phyloP scores from a whole-genome alignment of 2,329 filamentous ascomycete species.

The Magnaporthiopsis rhizophila region DNA sequence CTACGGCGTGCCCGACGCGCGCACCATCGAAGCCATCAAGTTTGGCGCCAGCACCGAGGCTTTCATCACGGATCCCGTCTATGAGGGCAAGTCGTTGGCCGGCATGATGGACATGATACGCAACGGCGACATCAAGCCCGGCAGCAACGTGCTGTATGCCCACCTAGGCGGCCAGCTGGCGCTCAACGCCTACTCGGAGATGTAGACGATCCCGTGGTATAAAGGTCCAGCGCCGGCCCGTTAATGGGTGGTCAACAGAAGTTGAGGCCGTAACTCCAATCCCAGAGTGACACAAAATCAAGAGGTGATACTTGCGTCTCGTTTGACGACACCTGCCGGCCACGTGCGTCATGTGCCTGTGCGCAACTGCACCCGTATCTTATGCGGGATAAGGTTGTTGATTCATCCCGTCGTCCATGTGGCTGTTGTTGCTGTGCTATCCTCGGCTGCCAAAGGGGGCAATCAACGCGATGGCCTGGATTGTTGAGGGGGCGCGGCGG shows the following conservation, averaged over 20 bases:
- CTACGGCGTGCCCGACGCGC: constrained; percentile 59
- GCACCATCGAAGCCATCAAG: constrained; percentile 60
- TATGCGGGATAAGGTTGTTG: not conserved
- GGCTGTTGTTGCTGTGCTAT: not conserved
- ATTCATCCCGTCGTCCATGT: not conserved
- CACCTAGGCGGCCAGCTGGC: constrained; percentile 65
- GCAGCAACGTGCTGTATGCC: constrained; percentile 62
- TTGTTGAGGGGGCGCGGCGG: no score
- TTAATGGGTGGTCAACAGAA: not conserved
- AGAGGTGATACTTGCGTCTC: not conserved
- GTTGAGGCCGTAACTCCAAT: not conserved
- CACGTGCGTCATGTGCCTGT: not conserved
- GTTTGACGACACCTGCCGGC: not conserved
- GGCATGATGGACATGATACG: constrained; percentile 63
- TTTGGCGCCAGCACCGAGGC: constrained; percentile 61
- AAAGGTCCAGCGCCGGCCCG: no score
- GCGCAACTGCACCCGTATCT: not conserved
- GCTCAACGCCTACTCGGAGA: constrained; percentile 55
- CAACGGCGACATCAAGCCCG: constrained; percentile 48
- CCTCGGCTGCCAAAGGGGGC: not conserved
- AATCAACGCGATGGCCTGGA: not conserved
- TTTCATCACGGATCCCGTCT: constrained; percentile 68
- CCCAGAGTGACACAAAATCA: not conserved
- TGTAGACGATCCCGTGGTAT: constrained; percentile 16
- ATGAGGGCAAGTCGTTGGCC: constrained; percentile 67